Evolutionary conservation across 176 grass and related monocot species (phyloP), one percentile per base, ranked within the genome.

Genomic region (Thalia dealbata): DNA sequence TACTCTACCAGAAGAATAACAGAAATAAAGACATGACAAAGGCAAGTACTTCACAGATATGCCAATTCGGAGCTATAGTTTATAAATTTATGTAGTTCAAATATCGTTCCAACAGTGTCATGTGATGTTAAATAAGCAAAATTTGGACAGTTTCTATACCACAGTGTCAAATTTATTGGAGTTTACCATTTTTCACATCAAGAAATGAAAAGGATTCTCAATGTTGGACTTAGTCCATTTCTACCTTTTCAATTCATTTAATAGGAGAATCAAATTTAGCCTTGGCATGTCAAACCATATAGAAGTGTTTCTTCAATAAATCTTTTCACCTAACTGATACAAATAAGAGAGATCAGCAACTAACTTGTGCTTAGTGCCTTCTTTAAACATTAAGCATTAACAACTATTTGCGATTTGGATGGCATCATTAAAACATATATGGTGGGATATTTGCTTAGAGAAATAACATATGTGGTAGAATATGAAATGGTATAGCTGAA

Each of bases 81-180:
- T 52, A 3, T 7, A 61, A 14, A 10, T 63, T 10, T 27, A 28
- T 14, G 29, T 26, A 63, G 23, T 63, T 28, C 61, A 16, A 28
- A 28, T 8, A 28, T 63, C 3, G 61, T 11, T 15, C 29, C 24
- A 29, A 63, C 61, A 63, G 25, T 29, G 28, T 15, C 25, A n/a
- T n/a, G n/a, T n/a, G n/a, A n/a, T n/a, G n/a, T n/a, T n/a, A 63
- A 58, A n/a, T 15, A 29, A 63, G 61, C 23, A 63, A 63, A 58
- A 19, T n/a, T 23, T 58, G 54, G 54, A n/a, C 9, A n/a, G 54
- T 58, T n/a, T 22, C 54, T 4, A n/a, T 19, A 58, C 54, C 18
- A n/a, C 19, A 7, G 19, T 23, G 21, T 58, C 54, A 58, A 58
- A 58, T 4, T 58, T 14, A 19, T 58, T 58, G 54, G 54, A 58